A percentile compares a stretch with the other conserved stretches of the same genome.
Evolutionary conservation across 179 eudicot genomes (phyloP).

Genomic region (Spergularia azorica): DNA sequence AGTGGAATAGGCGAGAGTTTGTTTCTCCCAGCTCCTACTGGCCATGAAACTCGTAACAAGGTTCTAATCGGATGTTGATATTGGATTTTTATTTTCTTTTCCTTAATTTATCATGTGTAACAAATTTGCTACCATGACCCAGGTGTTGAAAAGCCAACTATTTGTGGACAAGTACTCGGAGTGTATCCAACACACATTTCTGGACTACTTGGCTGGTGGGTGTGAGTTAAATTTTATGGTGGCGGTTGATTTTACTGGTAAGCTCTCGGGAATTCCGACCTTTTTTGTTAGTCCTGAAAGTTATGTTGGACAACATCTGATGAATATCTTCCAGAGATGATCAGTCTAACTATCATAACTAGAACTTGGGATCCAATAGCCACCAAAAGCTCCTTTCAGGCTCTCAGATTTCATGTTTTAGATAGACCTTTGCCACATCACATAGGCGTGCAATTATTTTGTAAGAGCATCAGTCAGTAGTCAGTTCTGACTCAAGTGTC

Average conservation of each 20-base stretch:
- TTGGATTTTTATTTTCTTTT: conserved; percentile 22
- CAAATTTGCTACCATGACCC: conserved; percentile 22
- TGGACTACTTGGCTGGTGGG: conserved; percentile 90
- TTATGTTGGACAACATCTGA: not conserved
- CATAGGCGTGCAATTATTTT: conserved; percentile 9
- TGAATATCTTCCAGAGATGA: conserved; percentile 1
- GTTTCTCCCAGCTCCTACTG: conserved; percentile 50
- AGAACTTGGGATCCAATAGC: not conserved
- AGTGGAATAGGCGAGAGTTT: conserved; percentile 64
- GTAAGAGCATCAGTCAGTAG: conserved; percentile 8
- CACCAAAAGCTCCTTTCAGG: conserved; percentile 7
- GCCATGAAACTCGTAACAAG: conserved; percentile 71
- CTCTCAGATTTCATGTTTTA: conserved; percentile 3
- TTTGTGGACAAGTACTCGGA: conserved; percentile 79
- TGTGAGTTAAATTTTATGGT: conserved; percentile 97
- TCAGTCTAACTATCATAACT: not conserved
- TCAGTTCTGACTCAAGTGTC: conserved; percentile 29
- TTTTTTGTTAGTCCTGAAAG: conserved; percentile 1
- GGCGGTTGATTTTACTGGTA: conserved; percentile 98
- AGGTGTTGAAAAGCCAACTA: conserved; percentile 88
- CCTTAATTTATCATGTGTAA: conserved; percentile 20
- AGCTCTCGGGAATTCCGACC: not conserved
- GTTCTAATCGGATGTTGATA: conserved; percentile 35
- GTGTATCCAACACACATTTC: conserved; percentile 72
- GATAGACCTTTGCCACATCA: conserved; percentile 19